Evolutionary conservation across 2,329 filamentous ascomycete genomes (phyloP).

Genomic region (Paracorniculantispora psalliotae): DNA sequence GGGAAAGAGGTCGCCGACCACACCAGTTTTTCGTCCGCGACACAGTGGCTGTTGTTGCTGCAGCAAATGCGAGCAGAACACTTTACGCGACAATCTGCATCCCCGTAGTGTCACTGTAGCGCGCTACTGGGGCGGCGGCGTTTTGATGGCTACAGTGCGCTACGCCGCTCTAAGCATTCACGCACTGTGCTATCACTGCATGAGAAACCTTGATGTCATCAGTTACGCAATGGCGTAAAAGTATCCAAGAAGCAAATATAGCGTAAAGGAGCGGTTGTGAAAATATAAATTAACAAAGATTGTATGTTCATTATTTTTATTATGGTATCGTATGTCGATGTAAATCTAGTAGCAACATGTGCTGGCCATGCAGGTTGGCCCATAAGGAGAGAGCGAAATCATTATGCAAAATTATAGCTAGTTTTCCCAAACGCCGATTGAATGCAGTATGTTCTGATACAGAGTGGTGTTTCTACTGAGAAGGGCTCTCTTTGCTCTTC

Average conservation of each 20-base stretch:
- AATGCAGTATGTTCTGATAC: neutral
- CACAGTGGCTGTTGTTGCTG: slow-evolving; percentile 1
- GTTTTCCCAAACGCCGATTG: slow-evolving; percentile 2
- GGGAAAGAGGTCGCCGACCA: neutral
- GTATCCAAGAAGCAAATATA: neutral
- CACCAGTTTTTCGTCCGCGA: neutral
- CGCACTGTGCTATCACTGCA: neutral
- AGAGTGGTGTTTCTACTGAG: neutral
- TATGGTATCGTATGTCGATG: too few relatives aligned
- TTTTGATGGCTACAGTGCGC: neutral
- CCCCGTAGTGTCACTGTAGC: neutral
- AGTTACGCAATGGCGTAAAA: too few relatives aligned
- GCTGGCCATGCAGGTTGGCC: neutral
- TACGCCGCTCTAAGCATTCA: accelerated
- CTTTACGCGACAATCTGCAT: neutral
- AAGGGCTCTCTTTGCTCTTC: neutral
- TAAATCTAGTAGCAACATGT: neutral
- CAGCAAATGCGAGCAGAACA: neutral
- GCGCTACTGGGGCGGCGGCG: neutral
- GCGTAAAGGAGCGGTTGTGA: too few relatives aligned
- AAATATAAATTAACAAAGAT: too few relatives aligned
- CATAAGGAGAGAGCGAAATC: neutral
- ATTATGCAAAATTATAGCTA: neutral
- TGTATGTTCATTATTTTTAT: neutral
- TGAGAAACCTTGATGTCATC: too few relatives aligned